Evolutionary conservation across 768 basidiomycete genomes (phyloP).

Genomic region (Tricholoma matsutake): DNA sequence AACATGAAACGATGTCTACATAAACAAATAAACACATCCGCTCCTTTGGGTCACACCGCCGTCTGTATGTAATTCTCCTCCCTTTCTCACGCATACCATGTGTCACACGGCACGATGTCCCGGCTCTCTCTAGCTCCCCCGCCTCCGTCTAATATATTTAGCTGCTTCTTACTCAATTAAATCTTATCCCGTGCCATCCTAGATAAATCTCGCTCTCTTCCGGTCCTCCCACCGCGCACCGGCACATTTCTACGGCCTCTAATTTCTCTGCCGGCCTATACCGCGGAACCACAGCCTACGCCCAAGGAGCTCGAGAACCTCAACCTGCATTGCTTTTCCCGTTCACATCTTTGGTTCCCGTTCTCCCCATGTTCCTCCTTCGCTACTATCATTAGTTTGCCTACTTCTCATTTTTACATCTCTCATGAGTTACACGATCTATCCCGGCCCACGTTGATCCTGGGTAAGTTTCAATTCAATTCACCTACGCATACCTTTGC

Average conservation of each 20-base stretch:
- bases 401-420: too few species aligned
- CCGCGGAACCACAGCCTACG: not conserved
- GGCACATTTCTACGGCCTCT: not conserved
- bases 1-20: conserved; percentile 11
- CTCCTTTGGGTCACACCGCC: conserved; percentile 25
- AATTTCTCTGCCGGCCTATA: not conserved
- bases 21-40: conserved; percentile 16
- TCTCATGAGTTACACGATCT: too few species aligned
- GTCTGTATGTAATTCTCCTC: not conserved
- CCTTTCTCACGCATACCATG: not conserved
- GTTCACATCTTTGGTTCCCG: too few species aligned
- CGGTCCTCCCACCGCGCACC: too few species aligned
- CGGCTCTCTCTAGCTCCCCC: not conserved
- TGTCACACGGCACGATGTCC: not conserved
- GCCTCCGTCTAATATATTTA: too few species aligned
- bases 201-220: too few species aligned
- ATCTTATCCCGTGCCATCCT: too few species aligned
- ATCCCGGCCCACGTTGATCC: not conserved
- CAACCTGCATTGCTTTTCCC: not conserved
- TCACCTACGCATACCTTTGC: too few species aligned
- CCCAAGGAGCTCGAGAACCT: not conserved
- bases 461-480: not conserved
- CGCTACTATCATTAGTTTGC: too few species aligned
- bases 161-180: too few species aligned
- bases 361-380: too few species aligned